Conservation (phyloP, 169 alveolate genomes). For the Plasmodium ovale region DNA sequence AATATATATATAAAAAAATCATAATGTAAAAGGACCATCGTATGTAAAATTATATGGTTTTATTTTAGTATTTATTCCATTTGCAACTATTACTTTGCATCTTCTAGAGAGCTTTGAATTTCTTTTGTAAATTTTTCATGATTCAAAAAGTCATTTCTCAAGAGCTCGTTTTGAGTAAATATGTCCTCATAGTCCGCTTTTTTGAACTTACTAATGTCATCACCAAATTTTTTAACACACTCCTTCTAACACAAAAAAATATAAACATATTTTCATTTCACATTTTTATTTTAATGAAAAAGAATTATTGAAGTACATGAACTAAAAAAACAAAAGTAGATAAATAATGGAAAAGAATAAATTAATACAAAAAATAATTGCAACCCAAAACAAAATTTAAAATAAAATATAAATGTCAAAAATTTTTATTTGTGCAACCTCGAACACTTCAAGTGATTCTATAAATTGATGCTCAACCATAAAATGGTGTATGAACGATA, state of each 20-base stretch:
- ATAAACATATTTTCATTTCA: constrained; percentile 4
- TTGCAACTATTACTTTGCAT: constrained; percentile 56
- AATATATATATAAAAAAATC: not conserved
- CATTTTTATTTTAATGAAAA: constrained; percentile 33
- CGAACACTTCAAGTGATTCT: constrained; percentile 75
- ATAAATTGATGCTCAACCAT: constrained; percentile 63
- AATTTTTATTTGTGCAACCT: constrained; percentile 28
- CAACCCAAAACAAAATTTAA: not conserved
- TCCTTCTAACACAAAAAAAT: constrained; percentile 62
- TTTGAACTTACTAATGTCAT: constrained; percentile 52
- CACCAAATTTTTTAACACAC: constrained; percentile 47
- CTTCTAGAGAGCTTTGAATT: constrained; percentile 67
- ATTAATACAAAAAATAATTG: constrained; percentile 8
- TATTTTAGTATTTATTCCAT: not conserved
- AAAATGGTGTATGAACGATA: constrained; percentile 57
- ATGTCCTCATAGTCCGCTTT: constrained; percentile 35
- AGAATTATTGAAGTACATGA: not conserved
- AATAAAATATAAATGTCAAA: constrained; percentile 8
- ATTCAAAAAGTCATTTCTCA: constrained; percentile 68
- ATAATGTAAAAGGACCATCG: not conserved
- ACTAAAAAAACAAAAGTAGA: constrained; percentile 15
- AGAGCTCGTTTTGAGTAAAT: constrained; percentile 71
- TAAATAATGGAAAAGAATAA: constrained; percentile 1
- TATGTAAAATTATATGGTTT: not conserved
- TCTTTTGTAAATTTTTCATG: constrained; percentile 64